Conservation (phyloP, 139 green algal genomes). For the Chlorella sorokiniana region DNA sequence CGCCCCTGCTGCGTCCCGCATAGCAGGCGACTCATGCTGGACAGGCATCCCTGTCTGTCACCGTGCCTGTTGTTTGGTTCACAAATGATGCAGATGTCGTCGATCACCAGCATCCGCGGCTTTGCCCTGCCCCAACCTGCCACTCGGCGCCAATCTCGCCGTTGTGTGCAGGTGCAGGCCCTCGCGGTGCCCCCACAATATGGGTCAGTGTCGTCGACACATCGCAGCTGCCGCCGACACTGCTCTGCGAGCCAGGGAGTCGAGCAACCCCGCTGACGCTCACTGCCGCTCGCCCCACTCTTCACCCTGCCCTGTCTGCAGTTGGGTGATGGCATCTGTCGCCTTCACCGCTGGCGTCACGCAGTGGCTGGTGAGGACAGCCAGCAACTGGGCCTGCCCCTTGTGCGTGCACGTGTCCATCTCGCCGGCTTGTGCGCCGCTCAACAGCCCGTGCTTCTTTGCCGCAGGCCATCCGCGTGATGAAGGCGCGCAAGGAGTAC, state of each 20-base stretch:
- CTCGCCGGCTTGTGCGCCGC: background rate
- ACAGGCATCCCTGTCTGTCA: no score
- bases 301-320: background rate
- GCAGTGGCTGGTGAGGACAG: slow-evolving; percentile 14
- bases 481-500: background rate
- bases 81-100: no score
- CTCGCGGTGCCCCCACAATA: slow-evolving; percentile 24
- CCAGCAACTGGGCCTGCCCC: background rate
- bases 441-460: background rate
- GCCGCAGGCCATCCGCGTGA: background rate
- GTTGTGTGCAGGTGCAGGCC: slow-evolving; percentile 7
- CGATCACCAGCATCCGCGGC: no score
- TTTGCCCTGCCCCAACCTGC: no score
- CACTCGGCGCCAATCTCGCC: no score
- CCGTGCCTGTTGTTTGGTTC: no score
- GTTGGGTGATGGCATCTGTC: slow-evolving; percentile 13
- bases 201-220: no score
- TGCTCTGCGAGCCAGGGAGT: no score
- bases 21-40: no score
- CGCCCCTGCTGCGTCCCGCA: no score
- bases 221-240: no score
- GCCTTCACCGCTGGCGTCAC: background rate
- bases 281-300: background rate
- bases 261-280: background rate
- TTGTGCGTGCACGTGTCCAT: no score